phyloP scores from a whole-genome alignment of 2,329 filamentous ascomycete species.

The Aspergillus ibericus region DNA sequence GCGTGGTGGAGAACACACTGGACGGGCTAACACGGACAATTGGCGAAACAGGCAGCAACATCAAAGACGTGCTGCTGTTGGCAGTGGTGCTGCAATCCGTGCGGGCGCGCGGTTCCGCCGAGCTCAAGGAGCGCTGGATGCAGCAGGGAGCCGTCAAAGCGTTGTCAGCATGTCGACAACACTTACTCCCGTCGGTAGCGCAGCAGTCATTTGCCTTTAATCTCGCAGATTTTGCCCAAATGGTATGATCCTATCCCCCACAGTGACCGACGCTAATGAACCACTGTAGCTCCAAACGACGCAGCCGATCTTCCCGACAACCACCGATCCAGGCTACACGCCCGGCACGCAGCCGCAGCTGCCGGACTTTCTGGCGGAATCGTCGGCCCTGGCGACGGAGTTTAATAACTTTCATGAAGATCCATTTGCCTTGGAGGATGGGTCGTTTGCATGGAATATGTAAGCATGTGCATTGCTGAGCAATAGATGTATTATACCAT shows the following conservation, averaged over 20 bases:
- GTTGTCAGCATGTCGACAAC: conserved; percentile 20
- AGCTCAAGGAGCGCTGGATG: conserved; percentile 28
- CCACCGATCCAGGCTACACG: background rate
- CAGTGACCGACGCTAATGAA: background rate
- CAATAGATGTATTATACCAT: background rate
- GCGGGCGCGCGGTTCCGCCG: conserved; percentile 26
- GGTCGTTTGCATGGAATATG: background rate
- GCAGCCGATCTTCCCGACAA: conserved; percentile 1
- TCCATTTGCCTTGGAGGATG: conserved; percentile 21
- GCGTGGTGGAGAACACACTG: conserved; percentile 31
- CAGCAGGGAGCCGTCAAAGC: conserved; percentile 27
- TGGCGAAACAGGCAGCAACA: conserved; percentile 27
- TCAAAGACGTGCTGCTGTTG: conserved; percentile 34
- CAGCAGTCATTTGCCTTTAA: conserved; percentile 1
- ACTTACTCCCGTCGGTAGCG: conserved; percentile 13
- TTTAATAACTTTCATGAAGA: conserved; percentile 20
- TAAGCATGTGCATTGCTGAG: background rate
- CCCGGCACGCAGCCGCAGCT: conserved; percentile 4
- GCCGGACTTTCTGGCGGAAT: conserved; percentile 14
- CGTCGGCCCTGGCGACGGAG: conserved; percentile 14
- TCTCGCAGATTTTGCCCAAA: background rate
- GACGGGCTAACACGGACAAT: conserved; percentile 29
- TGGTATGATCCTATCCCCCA: background rate
- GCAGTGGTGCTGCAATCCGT: conserved; percentile 31
- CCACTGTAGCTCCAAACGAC: background rate